Evolutionary conservation across 495 filamentous ascomycete genomes (phyloP), one percentile per base, ranked within the genome.

Genomic region (Penicillium psychrofluorescens): DNA sequence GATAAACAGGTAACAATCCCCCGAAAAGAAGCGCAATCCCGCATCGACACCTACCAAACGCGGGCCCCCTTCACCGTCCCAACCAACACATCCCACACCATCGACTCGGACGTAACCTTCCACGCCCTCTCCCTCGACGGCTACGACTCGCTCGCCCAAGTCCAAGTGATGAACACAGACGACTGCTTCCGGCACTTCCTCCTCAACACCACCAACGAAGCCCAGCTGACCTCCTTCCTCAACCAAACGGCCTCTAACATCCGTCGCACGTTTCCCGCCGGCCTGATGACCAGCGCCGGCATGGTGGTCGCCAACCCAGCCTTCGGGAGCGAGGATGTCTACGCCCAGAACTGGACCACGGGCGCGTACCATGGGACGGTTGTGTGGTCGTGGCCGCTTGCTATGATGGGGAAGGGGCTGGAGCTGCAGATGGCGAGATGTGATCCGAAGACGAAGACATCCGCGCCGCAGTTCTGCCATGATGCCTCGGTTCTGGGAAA

Each of bases 331-430:
- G 62, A 72, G 33, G 61, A 68, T 0, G 67, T 62, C 7, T 72
- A 76, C 30, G 66, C 70, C 6, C 58, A 49, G 5, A 79, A 79
- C 43, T 85, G 66, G 44, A 78, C 75, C 0, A 75, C 66, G 6
- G 62, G 63, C 29, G 76, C 76, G 0, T 85, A 84, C 45, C 81
- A 85, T 47, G 81, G 81, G 0, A 81, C 79, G 0, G 81, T 85
- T 0, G 67, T 85, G 7, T 84, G 81, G 80, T 67, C 69, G 42
- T 85, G 80, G 78, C 80, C 72, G 32, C 62, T 83, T 22, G 76
- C 79, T 4, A 82, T 84, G 78, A 81, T 81, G 75, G 79, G 72
- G 0, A 66, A 64, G 15, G 81, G 81, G 0, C 54, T 85, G 8
- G 67, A 73, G 43, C 53, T 54, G 16, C 71, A 72, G 43, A 57